Evolutionary conservation across 352 stramenopile species (phyloP), one percentile per base, ranked within the genome.

Genomic region (Pythium myriotylum): DNA sequence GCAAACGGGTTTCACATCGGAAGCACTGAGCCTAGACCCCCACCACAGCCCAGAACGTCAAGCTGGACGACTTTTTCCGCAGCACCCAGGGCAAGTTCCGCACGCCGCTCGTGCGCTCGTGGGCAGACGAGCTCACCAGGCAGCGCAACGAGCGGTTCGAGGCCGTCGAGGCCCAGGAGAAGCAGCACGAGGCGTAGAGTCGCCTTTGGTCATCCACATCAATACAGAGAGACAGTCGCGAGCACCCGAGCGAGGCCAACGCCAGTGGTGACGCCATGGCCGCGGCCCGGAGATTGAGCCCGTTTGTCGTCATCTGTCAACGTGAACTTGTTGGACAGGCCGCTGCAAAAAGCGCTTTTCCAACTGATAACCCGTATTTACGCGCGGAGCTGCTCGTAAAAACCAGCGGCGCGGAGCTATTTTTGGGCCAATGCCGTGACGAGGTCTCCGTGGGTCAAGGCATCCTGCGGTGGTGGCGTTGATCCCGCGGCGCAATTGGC

Each of bases 1-100:
- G 24, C 19, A 8, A 26, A 20, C 12, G 26, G 12, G 37, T 16
- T 41, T 8, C 24, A 35, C 9, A 23, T 9, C 23, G 16, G 10
- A 6, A 29, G 6, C 35, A n/a, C n/a, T n/a, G n/a, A n/a, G n/a
- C n/a, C n/a, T n/a, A n/a, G n/a, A n/a, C 3, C 5, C 33, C 33
- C 20, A 39, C 20, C 55, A 19, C 55, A 91, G 82, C 70, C 19
- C 82, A 94, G 60, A 68, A 76, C 48, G 68, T 83, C 14, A 50
- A 68, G 37, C 70, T 94, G 6, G 72, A 91, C 39, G 81, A 92
- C 53, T 94, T 94, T 57, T 94, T 94, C 70, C 69, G 73, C 48
- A 89, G 82, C 72, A 94, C 85, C n/a, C 74, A 87, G 55, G 77
- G 78, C 70, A 91, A 90, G 57, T 92, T 94, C 67, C 77, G 77